A percentile compares a stretch with the other conserved stretches of the same genome.
phyloP scores from a whole-genome alignment of 805 yeast species.

The Wickerhamiella alocasiicola region DNA sequence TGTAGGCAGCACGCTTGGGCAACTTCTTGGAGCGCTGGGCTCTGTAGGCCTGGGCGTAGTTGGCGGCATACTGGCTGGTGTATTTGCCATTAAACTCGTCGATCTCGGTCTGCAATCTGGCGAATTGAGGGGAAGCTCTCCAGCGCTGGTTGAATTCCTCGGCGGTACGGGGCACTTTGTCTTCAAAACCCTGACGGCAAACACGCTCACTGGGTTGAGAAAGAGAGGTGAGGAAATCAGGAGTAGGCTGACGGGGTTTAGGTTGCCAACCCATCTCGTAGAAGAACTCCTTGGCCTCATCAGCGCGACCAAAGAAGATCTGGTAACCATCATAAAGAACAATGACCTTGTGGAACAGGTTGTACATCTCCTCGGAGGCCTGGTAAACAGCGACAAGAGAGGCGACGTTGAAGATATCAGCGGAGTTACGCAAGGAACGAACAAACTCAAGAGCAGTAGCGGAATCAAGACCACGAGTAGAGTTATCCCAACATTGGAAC shows the following conservation, averaged over 20 bases:
- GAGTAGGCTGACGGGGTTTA: conserved; percentile 55
- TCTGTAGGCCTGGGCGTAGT: conserved; percentile 29
- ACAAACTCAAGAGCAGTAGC: conserved; percentile 72
- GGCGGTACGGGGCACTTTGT: conserved; percentile 47
- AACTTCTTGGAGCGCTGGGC: conserved; percentile 31
- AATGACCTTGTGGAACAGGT: conserved; percentile 48
- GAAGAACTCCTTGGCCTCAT: conserved; percentile 44
- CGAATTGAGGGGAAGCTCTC: conserved; percentile 38
- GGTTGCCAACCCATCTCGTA: conserved; percentile 52
- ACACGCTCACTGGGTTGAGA: conserved; percentile 55
- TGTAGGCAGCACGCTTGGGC: conserved; percentile 33
- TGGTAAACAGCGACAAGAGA: conserved; percentile 61
- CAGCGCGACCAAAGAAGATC: conserved; percentile 50
- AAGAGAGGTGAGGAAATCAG: conserved; percentile 57
- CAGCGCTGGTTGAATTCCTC: conserved; percentile 50
- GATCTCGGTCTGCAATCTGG: conserved; percentile 34
- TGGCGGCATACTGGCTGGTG: conserved; percentile 27
- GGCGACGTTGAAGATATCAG: conserved; percentile 39
- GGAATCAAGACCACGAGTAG: conserved; percentile 76
- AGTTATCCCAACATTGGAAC: conserved; percentile 65
- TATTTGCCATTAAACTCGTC: conserved; percentile 30
- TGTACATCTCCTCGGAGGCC: conserved; percentile 54
- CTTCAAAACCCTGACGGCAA: conserved; percentile 36
- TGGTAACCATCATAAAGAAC: conserved; percentile 50
- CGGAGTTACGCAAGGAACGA: conserved; percentile 51